Evolutionary conservation across 192 early-diverging fungal species (phyloP).

Genomic region (Backusella circina): DNA sequence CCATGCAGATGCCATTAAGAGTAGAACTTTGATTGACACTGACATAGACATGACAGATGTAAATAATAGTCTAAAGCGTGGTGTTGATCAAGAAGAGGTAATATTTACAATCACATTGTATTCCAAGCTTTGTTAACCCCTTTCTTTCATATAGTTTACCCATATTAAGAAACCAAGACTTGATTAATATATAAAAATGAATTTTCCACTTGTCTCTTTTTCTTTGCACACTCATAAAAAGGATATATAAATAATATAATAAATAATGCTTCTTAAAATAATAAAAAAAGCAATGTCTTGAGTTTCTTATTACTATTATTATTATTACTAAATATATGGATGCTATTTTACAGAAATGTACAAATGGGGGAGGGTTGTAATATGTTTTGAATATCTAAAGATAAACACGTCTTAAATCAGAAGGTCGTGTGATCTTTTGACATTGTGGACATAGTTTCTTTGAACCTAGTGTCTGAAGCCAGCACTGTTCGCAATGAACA

Average conservation of each 20-base stretch:
- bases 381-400: conserved; percentile 48
- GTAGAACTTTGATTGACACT: neutral
- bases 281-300: neutral
- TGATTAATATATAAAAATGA: neutral
- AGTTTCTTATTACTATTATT: neutral
- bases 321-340: neutral
- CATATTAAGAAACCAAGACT: neutral
- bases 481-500: conserved; percentile 87
- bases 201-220: no score
- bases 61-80: conserved; percentile 12
- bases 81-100: conserved; percentile 11
- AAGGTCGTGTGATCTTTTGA: conserved; percentile 79
- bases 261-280: neutral
- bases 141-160: neutral
- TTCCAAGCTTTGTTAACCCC: neutral
- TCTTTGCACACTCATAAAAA: neutral
- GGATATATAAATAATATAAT: neutral
- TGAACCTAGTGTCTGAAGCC: conserved; percentile 79
- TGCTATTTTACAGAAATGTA: neutral
- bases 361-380: neutral
- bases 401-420: conserved; percentile 79
- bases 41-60: conserved; percentile 10
- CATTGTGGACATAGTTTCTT: conserved; percentile 91
- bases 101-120: neutral
- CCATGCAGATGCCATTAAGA: conserved; percentile 44